Percentiles rank a stretch among this genome's conserved stretches.
These are phyloP conservation scores for Chernovozyma sophiae-reginae DNA, from an alignment of 1,139 yeast species.

Conservation along the genomic window DNA sequence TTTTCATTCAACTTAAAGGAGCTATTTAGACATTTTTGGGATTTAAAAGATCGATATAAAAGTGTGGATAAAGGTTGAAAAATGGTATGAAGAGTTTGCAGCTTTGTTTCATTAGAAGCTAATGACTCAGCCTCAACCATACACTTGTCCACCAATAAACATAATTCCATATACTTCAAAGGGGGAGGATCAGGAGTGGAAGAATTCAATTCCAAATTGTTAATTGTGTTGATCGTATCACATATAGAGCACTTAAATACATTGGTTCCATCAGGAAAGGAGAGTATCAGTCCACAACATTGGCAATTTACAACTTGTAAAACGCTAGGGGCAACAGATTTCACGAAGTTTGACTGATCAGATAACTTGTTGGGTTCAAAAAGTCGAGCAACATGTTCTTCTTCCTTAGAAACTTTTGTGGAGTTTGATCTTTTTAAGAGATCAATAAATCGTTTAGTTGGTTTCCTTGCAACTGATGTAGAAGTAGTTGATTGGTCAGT, in stretches of 20 bases:
- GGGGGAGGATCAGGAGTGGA: slow-evolving; percentile 11
- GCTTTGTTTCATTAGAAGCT: slow-evolving; percentile 6
- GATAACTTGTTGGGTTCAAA: neutral
- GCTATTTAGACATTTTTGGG: slow-evolving; percentile 36
- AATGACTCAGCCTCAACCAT: slow-evolving; percentile 9
- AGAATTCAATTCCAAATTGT: slow-evolving; percentile 12
- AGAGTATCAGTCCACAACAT: slow-evolving; percentile 62
- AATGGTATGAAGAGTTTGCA: slow-evolving; percentile 10
- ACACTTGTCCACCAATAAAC: slow-evolving; percentile 26
- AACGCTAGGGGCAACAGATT: too few species aligned
- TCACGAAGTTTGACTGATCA: neutral
- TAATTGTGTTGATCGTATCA: slow-evolving; percentile 42
- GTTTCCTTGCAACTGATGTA: neutral
- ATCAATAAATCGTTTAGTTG: slow-evolving; percentile 1
- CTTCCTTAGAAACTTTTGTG: neutral
- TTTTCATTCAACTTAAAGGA: slow-evolving; percentile 41
- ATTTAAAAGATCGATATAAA: slow-evolving; percentile 38
- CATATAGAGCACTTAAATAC: slow-evolving; percentile 60
- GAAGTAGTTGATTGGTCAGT: neutral
- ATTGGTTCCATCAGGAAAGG: slow-evolving; percentile 40
- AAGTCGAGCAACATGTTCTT: neutral
- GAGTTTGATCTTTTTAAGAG: slow-evolving; percentile 2
- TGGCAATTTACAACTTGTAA: slow-evolving; percentile 18
- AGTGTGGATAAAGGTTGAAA: slow-evolving; percentile 50
- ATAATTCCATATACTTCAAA: slow-evolving; percentile 23